Base-by-base conservation (phyloP, 2,329 filamentous ascomycete species). In the Paramyrothecium roridum region DNA sequence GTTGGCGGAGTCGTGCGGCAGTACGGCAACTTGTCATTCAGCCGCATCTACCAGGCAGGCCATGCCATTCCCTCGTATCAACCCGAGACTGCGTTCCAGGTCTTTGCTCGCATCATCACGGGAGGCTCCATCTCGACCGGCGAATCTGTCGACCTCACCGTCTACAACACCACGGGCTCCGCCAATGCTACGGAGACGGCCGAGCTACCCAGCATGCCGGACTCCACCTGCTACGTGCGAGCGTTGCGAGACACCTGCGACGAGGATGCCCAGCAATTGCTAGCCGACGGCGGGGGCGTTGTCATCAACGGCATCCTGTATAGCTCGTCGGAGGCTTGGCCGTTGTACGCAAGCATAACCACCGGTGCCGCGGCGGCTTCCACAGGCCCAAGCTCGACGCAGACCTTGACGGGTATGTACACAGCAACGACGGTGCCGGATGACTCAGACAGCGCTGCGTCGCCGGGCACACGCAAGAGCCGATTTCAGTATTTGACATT, bases 1-100 rank as follows among this genome's bases (percentile, higher is more conserved):
- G 83, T 86, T 65, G 89, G 84, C 52, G 91, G 90, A 20, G 82
- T 84, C 54, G 89, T 91, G 0, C 82, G 90, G 3, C 89, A 95
- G 69, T 90, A 84, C 63, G 90, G 88, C 12, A 93, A 93, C 62
- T 80, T 89, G 53, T 85, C 81, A 17, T 89, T 89, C 67, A 83
- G 82, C 53, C 79, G 86, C 8, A 77, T 89, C 50, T 89, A 86
- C 67, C 82, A 88, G 63, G 79, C 85, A 17, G 86, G 87, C 2
- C 86, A 89, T 63, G 79, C 84, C 52, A 80, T 86, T 1, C 78
- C 84, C 0, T 81, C 78, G 53, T 84, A 84, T 64, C 84, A 87
- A 70, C 85, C 84, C 13, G 74, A 82, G 64, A 84, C 83, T 3
- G 74, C 81, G 2, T 77, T 86, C 55, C 78, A 81, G 59, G 72